Evolutionary conservation across 352 stramenopile species (phyloP).

Genomic region (Pythium sp.): DNA sequence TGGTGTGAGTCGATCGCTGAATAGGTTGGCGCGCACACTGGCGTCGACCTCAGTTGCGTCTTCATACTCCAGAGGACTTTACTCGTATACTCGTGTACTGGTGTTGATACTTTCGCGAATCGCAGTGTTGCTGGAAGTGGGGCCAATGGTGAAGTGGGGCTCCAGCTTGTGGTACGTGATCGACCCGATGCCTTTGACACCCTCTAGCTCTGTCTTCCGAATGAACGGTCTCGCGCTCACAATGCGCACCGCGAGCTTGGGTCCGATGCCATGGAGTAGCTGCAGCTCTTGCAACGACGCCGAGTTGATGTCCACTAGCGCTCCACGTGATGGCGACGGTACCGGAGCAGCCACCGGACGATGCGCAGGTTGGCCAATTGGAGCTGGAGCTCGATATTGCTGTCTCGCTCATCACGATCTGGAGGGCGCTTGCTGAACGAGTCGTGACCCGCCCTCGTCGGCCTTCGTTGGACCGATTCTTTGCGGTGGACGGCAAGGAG

Average conservation of each 20-base stretch:
- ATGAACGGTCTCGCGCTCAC: constrained; percentile 42
- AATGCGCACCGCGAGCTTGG: constrained; percentile 39
- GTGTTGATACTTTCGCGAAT: neutral
- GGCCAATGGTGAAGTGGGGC: constrained; percentile 13
- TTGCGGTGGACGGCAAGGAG: neutral
- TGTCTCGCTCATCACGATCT: no score
- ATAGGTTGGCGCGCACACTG: constrained; percentile 35
- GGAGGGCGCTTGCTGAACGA: no score
- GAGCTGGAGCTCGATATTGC: neutral
- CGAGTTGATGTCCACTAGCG: neutral
- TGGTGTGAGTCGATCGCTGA: constrained; percentile 14
- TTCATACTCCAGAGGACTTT: neutral
- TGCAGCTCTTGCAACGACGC: constrained; percentile 36
- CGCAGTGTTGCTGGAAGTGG: neutral
- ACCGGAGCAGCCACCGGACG: neutral
- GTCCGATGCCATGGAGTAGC: constrained; percentile 40
- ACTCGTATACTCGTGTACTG: neutral
- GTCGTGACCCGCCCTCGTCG: neutral
- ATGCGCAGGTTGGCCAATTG: no score
- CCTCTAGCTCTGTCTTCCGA: no score
- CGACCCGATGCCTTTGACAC: constrained; percentile 38
- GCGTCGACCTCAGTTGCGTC: constrained; percentile 19
- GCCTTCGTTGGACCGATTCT: neutral
- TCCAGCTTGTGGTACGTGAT: constrained; percentile 43
- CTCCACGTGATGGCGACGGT: neutral